Evolutionary conservation across 1,139 yeast genomes (phyloP), one percentile per base, ranked within the genome.

Genomic region (Protomyces lactucae-debilis): DNA sequence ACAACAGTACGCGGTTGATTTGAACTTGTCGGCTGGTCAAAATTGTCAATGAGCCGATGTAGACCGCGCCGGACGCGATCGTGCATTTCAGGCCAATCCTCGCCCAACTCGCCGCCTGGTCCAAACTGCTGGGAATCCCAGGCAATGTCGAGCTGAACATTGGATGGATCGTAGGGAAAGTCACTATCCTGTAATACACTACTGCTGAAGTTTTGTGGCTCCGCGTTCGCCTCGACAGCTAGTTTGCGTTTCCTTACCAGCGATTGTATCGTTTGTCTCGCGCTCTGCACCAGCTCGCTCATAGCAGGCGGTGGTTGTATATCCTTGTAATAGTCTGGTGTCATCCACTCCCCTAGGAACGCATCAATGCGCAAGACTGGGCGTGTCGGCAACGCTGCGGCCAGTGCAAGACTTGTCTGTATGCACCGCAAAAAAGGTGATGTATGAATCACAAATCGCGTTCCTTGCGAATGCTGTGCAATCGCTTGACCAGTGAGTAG

Each of bases 341-440:
- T 75, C 65, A 74, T 74, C 79, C 79, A 77, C 65, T 77, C 79
- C 21, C 79, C 79, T 52, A 77, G 71, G 28, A 72, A 74, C 3
- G 76, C 69, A 67, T 75, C 78, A 48, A 76, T 45, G 25, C 76
- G 70, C 25, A 76, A 54, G 12, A 39, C 25, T 25, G 66, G 53
- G 16, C 28, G 21, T n/a, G 53, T 18, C 1, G 60, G 39, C 28
- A 57, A 16, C 28, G 45, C 45, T 6, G 55, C 60, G 14, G 75
- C 76, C 23, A 76, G 68, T 36, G 70, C 66, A 10, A 68, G 68
- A 2, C 79, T 75, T 0, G 79, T 77, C 66, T 76, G 76, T 5
- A 72, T 76, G 60, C 79, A 77, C 23, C 79, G 72, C 61, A 75
- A 69, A 65, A 76, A 77, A 16, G 79, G 79, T 21, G 79, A 76